Evolutionary conservation across 345 rosid species (phyloP), one percentile per base, ranked within the genome.

Genomic region (Populus simonii): DNA sequence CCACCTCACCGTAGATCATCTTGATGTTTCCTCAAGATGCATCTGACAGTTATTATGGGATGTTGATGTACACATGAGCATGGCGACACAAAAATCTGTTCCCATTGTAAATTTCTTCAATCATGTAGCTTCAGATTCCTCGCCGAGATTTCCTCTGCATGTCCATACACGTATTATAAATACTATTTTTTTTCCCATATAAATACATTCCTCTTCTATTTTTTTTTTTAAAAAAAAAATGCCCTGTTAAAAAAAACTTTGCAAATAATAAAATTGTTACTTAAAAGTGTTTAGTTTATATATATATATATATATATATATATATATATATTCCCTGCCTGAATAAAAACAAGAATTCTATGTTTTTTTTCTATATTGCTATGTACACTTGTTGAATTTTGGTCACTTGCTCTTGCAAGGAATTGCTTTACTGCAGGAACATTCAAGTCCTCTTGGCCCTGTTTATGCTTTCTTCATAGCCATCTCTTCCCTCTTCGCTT

Each of bases 111-210:
- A 49, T 51, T 22, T 43, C 2, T 22, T 47, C 9, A 51, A 55
- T 75, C 88, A 69, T 84, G 86, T 82, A 63, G 79, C 81, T 71
- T 85, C 80, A 85, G 90, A 88, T 88, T 88, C 91, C 80, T 80
- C 89, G 90, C 90, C 91, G 90, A 78, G 81, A 76, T 84, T 90
- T 82, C 73, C 90, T 90, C 90, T 33, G n/a, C 80, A 77, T 82
- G 86, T 87, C 78, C 69, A 65, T 16, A 6, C 68, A 22, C 27
- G 7, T 5, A 8, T 11, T n/a, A 62, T 76, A 41, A 41, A 41
- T 41, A 41, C 45, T 41, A 8, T 10, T 38, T 72, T 55, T 66
- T 27, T 68, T 16, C 72, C 8, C 33, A 36, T 9, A 22, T 5
- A 59, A 31, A 35, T 53, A 49, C 31, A 61, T 39, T 74, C 43